Base-by-base conservation (phyloP, 2,329 filamentous ascomycete species). In the Phoma sp. region DNA sequence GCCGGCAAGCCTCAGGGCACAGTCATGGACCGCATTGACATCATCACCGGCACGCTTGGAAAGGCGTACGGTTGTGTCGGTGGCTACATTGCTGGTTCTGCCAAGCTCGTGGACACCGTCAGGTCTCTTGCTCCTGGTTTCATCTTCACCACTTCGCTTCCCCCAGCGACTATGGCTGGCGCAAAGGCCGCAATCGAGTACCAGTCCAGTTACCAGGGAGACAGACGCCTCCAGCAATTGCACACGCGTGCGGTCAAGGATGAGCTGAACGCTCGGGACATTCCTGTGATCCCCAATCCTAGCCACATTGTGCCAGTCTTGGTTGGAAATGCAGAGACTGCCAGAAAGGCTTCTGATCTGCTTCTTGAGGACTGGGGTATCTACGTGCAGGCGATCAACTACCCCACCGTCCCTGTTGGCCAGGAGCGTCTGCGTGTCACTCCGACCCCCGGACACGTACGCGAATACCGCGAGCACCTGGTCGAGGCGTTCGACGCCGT, bases 331-430 rank as follows among this genome's bases (percentile, higher is more conserved):
- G 95, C 95, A 41, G 93, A 95, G 77, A 81, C 96, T 36, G 95
- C 95, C 56, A 97, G 95, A 82, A 83, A 88, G 67, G 95, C 95
- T 7, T 96, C 91, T 22, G 95, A 99, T 74, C 87, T 96, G 81
- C 86, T 99, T 21, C 85, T 99, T 13, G 87, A 90, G 64, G 89
- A 96, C 64, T 90, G 96, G 81, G 86, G 88, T 58, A 97, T 99
- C 73, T 99, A 99, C 74, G 95, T 99, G 24, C 95, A 99, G 79
- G 92, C 92, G 51, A 98, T 99, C 84, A 99, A 99, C 81, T 98
- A 98, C 78, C 95, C 95, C 2, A 99, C 95, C 46, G 95, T 99
- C 2, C 95, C 95, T 2, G 92, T 96, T 6, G 95, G 95, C n/a
- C 93, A 99, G 81, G 95, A 99, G 78, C 88, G 95, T 55, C 88